A percentile compares a stretch with the other conserved stretches of the same genome.
phyloP scores from a whole-genome alignment of 192 early-diverging fungal species.

The Martensiomyces pterosporus region DNA sequence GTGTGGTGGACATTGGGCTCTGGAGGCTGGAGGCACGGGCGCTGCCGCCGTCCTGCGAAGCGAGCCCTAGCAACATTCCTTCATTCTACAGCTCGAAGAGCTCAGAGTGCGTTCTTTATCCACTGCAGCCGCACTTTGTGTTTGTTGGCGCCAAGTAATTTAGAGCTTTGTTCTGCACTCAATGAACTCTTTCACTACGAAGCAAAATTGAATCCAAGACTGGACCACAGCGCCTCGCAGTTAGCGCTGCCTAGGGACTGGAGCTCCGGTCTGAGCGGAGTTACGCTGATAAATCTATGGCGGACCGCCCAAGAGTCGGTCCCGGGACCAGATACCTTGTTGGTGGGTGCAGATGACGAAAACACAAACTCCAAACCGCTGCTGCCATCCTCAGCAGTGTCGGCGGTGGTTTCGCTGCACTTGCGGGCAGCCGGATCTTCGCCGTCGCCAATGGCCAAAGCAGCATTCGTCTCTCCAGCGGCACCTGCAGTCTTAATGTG shows the following conservation, averaged over 20 bases:
- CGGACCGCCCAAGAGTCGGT: conserved; percentile 24
- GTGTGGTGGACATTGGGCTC: conserved; percentile 31
- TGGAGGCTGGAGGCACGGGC: conserved; percentile 33
- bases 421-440: neutral
- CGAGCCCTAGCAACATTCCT: no score
- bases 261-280: conserved; percentile 18
- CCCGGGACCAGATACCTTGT: conserved; percentile 1
- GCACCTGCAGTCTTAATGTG: neutral
- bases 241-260: conserved; percentile 10
- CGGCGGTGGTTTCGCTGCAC: neutral
- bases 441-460: conserved; percentile 19
- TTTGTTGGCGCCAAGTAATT: conserved; percentile 1
- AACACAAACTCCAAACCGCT: conserved; percentile 18
- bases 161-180: neutral
- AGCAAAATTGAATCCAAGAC: conserved; percentile 15
- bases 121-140: conserved; percentile 32
- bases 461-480: conserved; percentile 2
- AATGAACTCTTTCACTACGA: neutral
- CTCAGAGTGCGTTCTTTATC: conserved; percentile 19
- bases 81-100: conserved; percentile 19
- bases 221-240: conserved; percentile 6
- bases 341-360: conserved; percentile 7
- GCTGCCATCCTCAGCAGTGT: conserved; percentile 13
- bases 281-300: conserved; percentile 13
- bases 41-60: neutral